phyloP scores from a whole-genome alignment of 495 filamentous ascomycete genomes.

The Apiosordaria backusii region DNA sequence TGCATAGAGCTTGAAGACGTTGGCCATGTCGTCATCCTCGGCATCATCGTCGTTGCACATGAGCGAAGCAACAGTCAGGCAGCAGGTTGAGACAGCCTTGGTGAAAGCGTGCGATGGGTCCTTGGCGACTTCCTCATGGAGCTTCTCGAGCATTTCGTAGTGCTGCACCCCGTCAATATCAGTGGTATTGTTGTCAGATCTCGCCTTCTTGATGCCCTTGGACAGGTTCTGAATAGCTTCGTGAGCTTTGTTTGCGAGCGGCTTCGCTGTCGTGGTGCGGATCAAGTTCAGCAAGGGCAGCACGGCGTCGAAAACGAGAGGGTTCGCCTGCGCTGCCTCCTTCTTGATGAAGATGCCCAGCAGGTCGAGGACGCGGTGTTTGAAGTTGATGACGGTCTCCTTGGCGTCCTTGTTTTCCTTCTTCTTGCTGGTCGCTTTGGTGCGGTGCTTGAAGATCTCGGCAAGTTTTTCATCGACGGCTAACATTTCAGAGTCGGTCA shows the following conservation, averaged over 20 bases:
- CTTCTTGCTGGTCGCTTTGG: conserved; percentile 57
- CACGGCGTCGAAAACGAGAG: conserved; percentile 62
- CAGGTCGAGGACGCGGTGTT: conserved; percentile 85
- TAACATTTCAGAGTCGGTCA: conserved; percentile 96
- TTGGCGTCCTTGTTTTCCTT: conserved; percentile 81
- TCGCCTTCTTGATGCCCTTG: conserved; percentile 61
- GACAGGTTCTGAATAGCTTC: conserved; percentile 65
- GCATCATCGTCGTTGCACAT: conserved; percentile 34
- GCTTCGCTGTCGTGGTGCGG: conserved; percentile 59
- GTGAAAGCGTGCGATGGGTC: conserved; percentile 51
- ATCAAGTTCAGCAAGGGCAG: conserved; percentile 54
- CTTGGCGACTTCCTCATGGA: conserved; percentile 70
- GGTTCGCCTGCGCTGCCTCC: conserved; percentile 59
- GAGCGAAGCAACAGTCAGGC: conserved; percentile 45
- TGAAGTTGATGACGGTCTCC: conserved; percentile 90
- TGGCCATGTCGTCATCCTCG: conserved; percentile 29
- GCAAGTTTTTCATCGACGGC: conserved; percentile 75
- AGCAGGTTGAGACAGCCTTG: conserved; percentile 47
- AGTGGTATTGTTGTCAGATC: conserved; percentile 21
- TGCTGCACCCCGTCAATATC: conserved; percentile 36
- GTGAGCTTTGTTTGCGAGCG: conserved; percentile 68
- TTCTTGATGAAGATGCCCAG: conserved; percentile 83
- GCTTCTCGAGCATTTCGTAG: conserved; percentile 56
- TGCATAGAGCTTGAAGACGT: conserved; percentile 39
- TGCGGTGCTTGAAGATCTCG: conserved; percentile 74